Base-by-base conservation (phyloP, 371 early-diverging fungal species). In the Blakeslea trispora region DNA sequence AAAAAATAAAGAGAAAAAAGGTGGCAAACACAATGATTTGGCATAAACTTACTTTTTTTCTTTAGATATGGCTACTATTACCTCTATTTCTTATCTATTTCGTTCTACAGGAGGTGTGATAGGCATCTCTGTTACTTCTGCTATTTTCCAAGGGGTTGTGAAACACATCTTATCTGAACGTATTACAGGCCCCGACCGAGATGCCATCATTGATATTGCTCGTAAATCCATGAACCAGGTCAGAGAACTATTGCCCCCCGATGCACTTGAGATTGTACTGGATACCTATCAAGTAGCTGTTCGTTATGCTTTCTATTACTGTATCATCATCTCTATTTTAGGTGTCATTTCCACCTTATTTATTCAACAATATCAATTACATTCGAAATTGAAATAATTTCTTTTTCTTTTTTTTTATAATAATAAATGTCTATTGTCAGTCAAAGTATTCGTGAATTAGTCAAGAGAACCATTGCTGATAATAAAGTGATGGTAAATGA, bases 31-130 rank as follows among this genome's bases (percentile, higher is more conserved):
- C n/a, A n/a, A n/a, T n/a, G n/a, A n/a, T n/a, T n/a, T n/a, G n/a
- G n/a, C n/a, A n/a, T n/a, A n/a, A n/a, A n/a, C n/a, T n/a, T n/a
- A n/a, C n/a, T n/a, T n/a, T n/a, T n/a, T n/a, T n/a, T n/a, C n/a
- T n/a, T n/a, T 35, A 75, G 80, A 81, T 45, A 74, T 79, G 72
- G 82, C 82, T n/a, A 78, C 77, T 2, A 63, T 71, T 14, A 67
- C 77, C 11, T 75, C 79, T 3, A 71, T 81, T 49, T 69, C 75
- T n/a, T 76, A 78, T 50, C 58, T 81, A 3, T 76, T 76, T 61
- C 74, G 79, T 17, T 68, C 77, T 10, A 61, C 70, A 18, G 81
- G 81, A 47, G 53, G 64, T 39, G 72, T 78, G 1, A 62, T 81
- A 50, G 78, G 78, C 55, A 66, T 76, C n/a, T 69, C 77, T 15